Evolutionary conservation across 768 basidiomycete species (phyloP).

Genomic region (Leucosporidium scottii): DNA sequence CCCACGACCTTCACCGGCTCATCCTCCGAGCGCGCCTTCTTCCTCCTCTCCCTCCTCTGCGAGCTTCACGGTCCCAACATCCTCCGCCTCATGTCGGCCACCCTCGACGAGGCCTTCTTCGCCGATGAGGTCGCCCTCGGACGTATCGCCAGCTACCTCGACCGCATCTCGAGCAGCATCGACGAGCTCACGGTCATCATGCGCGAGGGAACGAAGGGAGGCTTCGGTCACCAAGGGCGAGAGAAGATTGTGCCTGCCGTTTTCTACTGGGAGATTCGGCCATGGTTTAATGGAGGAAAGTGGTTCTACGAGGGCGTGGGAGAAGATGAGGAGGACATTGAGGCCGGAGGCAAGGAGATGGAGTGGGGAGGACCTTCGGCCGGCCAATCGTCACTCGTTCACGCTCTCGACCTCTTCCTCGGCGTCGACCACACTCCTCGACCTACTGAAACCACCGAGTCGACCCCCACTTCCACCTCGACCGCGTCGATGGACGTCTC

Average conservation of each 20-base stretch:
- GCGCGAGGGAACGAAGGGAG: constrained; percentile 58
- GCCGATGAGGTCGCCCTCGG: constrained; percentile 60
- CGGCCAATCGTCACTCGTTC: constrained; percentile 88
- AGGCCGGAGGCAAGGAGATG: constrained; percentile 36
- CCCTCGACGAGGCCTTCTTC: constrained; percentile 83
- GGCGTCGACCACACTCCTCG: constrained; percentile 52
- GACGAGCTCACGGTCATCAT: constrained; percentile 58
- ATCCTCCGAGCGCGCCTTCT: constrained; percentile 76
- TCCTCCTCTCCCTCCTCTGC: constrained; percentile 73
- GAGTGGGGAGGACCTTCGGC: constrained; percentile 66
- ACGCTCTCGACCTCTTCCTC: constrained; percentile 64
- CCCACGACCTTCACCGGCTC: constrained; percentile 61
- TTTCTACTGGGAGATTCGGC: constrained; percentile 83
- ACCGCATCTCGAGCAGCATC: constrained; percentile 58
- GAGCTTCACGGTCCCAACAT: constrained; percentile 79
- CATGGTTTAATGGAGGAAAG: constrained; percentile 86
- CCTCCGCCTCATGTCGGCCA: constrained; percentile 73
- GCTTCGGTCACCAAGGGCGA: constrained; percentile 9
- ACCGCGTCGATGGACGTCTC: constrained; percentile 6
- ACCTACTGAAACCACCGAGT: neutral
- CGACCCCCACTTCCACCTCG: constrained; percentile 7
- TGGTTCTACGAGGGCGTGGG: constrained; percentile 67
- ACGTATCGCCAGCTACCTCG: constrained; percentile 62
- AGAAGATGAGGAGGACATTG: constrained; percentile 46
- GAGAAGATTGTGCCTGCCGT: constrained; percentile 55